Evolutionary conservation across 495 filamentous ascomycete genomes (phyloP).

Genomic region (Podospora bellae-mahoneyi): DNA sequence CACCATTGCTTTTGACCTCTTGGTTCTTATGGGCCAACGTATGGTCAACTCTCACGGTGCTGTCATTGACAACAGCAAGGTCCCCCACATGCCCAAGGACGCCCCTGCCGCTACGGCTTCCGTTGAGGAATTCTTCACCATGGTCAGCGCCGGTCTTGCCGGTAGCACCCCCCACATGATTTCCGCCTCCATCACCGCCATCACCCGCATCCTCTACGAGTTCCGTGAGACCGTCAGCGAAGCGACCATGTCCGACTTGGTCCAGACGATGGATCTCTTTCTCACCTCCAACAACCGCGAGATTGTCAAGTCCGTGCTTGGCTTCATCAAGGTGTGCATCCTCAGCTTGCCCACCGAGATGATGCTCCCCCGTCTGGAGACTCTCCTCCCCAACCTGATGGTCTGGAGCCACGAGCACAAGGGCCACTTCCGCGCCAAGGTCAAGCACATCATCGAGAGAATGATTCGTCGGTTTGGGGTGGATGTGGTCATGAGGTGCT

Average conservation of each 20-base stretch:
- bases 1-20: slow-evolving; percentile 81
- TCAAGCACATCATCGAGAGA: slow-evolving; percentile 94
- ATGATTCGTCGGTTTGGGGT: slow-evolving; percentile 88
- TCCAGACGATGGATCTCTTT: slow-evolving; percentile 91
- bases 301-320: slow-evolving; percentile 86
- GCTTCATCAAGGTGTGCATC: slow-evolving; percentile 93
- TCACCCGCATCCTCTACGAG: slow-evolving; percentile 87
- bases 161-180: slow-evolving; percentile 92
- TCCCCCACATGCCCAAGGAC: slow-evolving; percentile 76
- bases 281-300: slow-evolving; percentile 92
- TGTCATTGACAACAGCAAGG: slow-evolving; percentile 74
- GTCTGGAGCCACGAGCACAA: slow-evolving; percentile 98
- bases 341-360: slow-evolving; percentile 74
- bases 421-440: slow-evolving; percentile 88
- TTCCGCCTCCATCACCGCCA: slow-evolving; percentile 85
- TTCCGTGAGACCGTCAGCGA: slow-evolving; percentile 61
- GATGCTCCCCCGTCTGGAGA: slow-evolving; percentile 66
- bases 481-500: slow-evolving; percentile 67
- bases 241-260: slow-evolving; percentile 66
- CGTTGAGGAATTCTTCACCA: slow-evolving; percentile 94
- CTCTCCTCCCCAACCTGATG: slow-evolving; percentile 83
- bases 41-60: slow-evolving; percentile 67
- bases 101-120: slow-evolving; percentile 72
- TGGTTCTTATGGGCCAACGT: slow-evolving; percentile 81
- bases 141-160: slow-evolving; percentile 93